These are phyloP conservation scores for Sordaria brevicollis DNA, from an alignment of 495 filamentous ascomycete species.

Conservation along the genomic window DNA sequence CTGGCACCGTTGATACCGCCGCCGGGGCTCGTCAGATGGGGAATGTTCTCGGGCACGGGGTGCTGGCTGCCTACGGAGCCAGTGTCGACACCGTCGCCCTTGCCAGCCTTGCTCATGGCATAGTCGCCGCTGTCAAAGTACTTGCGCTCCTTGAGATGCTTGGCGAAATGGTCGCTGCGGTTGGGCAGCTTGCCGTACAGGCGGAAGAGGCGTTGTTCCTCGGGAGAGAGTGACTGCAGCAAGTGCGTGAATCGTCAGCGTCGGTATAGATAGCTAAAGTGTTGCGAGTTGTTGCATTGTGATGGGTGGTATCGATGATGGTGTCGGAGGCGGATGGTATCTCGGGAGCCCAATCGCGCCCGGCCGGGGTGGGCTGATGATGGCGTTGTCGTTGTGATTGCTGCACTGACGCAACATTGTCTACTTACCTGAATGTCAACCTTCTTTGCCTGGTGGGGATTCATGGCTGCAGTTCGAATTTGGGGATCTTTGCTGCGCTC, in stretches of 20 bases:
- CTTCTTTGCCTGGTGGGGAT: slow-evolving; percentile 95
- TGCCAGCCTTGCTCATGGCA: slow-evolving; percentile 95
- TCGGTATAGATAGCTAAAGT: background rate
- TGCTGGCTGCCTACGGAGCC: slow-evolving; percentile 90
- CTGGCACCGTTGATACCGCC: slow-evolving; percentile 34
- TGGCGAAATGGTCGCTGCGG: slow-evolving; percentile 92
- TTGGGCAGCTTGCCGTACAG: slow-evolving; percentile 95
- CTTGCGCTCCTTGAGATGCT: slow-evolving; percentile 97
- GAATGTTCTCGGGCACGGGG: slow-evolving; percentile 92
- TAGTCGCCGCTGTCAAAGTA: slow-evolving; percentile 99
- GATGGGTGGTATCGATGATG: background rate
- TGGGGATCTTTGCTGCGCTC: background rate
- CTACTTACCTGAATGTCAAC: slow-evolving; percentile 80
- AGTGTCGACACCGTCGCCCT: slow-evolving; percentile 86
- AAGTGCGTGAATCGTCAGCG: background rate
- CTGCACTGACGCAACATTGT: background rate
- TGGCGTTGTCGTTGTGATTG: slow-evolving; percentile 3
- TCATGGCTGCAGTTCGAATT: slow-evolving; percentile 48
- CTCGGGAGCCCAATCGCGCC: background rate
- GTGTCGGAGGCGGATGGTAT: background rate
- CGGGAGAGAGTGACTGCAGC: slow-evolving; percentile 70
- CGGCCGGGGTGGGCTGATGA: slow-evolving; percentile 4
- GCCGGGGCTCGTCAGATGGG: slow-evolving; percentile 68
- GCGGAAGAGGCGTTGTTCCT: slow-evolving; percentile 91
- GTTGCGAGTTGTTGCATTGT: background rate